A percentile compares a stretch with the other conserved stretches of the same genome.
phyloP scores from a whole-genome alignment of 176 grass and related monocot genomes.

The Melocanna baccifera region DNA sequence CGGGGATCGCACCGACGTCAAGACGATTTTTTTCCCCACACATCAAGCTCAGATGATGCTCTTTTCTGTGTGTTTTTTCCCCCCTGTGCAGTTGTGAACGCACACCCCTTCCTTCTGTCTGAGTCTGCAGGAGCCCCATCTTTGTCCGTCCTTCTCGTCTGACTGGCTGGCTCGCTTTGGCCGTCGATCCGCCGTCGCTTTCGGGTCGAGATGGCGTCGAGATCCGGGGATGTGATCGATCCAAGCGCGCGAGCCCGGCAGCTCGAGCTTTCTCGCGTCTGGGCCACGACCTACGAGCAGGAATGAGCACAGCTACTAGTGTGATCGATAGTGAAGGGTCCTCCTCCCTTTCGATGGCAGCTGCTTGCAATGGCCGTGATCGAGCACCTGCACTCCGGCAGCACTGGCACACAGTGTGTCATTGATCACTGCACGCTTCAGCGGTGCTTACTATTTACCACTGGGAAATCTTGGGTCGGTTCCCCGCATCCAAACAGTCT shows the following conservation, averaged over 20 bases:
- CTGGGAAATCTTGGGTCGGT: too few species aligned
- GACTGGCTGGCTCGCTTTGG: background rate
- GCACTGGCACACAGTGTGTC: too few species aligned
- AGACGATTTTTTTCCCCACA: background rate
- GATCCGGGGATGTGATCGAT: conserved; percentile 5
- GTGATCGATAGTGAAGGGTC: background rate
- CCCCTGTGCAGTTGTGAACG: background rate
- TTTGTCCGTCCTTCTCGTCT: background rate
- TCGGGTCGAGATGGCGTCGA: background rate
- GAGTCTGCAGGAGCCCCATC: background rate
- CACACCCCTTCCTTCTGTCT: background rate
- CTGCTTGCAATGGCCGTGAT: background rate
- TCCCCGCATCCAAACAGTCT: too few species aligned
- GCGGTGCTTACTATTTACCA: too few species aligned
- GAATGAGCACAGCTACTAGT: background rate
- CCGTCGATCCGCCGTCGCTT: background rate
- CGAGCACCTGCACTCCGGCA: too few species aligned
- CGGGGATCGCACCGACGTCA: background rate
- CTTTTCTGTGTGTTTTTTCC: background rate
- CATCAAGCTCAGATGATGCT: background rate
- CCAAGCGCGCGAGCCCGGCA: background rate
- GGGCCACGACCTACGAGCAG: background rate
- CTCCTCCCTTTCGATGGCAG: background rate
- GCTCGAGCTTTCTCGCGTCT: background rate
- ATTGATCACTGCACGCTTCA: background rate